Base-by-base conservation (phyloP, 805 yeast genomes). In the Barnettozyma vustinii region DNA sequence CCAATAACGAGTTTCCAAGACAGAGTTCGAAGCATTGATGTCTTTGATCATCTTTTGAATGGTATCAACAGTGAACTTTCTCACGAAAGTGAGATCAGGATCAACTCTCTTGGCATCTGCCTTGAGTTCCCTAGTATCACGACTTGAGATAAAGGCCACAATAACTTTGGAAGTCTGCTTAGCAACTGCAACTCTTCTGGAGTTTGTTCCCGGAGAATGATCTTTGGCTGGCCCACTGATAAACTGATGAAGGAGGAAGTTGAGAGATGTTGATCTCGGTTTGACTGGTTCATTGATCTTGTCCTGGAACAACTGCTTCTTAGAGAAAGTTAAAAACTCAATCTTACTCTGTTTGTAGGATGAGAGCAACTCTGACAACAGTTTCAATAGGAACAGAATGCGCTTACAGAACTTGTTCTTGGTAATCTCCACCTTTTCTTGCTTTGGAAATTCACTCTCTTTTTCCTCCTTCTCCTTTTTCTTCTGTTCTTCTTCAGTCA, bases 291-390 rank as follows among this genome's bases (percentile, higher is more conserved):
- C 77, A 1, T 51, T 53, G 2, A 35, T 42, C 3, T 49, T 45
- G 15, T 33, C 53, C 49, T 33, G 47, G 61, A 58, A 59, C 46
- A 58, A 47, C 51, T 51, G 62, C 61, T 82, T 81, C 70, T 82
- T 84, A 2, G 92, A 81, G 56, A 79, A 91, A 0, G 92, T 82
- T 49, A 90, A 68, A 58, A 91, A 85, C 57, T 90, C 96, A 44
- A 86, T 74, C 62, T 91, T 91, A 45, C 90, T 79, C 52, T 82
- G 83, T 52, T 83, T 84, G 62, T 90, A 91, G 2, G 96, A 86
- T 2, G 83, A 78, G 8, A 91, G 64, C 8, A 89, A 66, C 56
- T 91, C 97, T 0, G 82, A 75, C 37, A 90, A 64, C 0, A 80
- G 67, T 55, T 82, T 87, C 37, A 91, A 66, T 42, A 91, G 65